These are phyloP conservation scores for Cutaneotrichosporon sp. DNA, from an alignment of 1,284 basidiomycete genomes.

Conservation along the genomic window DNA sequence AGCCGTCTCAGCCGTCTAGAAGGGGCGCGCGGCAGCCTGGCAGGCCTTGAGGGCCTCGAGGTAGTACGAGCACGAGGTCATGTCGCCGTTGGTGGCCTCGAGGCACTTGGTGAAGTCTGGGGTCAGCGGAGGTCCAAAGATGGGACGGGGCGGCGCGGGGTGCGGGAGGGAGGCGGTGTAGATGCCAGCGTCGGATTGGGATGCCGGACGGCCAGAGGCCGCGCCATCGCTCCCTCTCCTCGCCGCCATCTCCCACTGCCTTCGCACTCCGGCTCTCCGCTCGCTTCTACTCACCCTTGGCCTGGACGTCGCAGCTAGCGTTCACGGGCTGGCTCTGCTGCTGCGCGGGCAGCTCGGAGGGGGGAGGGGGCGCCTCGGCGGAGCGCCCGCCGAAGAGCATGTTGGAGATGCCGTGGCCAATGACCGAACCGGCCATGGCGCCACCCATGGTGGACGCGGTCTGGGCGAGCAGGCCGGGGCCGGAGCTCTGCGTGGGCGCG, in stretches of 20 bases:
- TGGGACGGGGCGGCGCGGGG: background rate
- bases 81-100: constrained; percentile 58
- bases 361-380: constrained; percentile 45
- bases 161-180: too few relatives aligned
- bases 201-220: background rate
- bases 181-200: too few relatives aligned
- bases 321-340: constrained; percentile 32
- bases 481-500: constrained; percentile 24
- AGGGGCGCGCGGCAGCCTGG: constrained; percentile 55
- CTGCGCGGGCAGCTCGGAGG: constrained; percentile 47
- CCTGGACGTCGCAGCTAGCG: constrained; percentile 58
- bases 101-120: constrained; percentile 59
- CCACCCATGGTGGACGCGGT: constrained; percentile 61
- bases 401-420: constrained; percentile 60
- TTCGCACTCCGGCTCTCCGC: background rate
- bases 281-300: constrained; percentile 55
- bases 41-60: constrained; percentile 58
- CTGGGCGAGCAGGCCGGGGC: constrained; percentile 50
- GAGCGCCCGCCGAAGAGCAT: constrained; percentile 59
- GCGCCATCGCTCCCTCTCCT: too few relatives aligned
- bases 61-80: constrained; percentile 61
- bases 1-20: constrained; percentile 33
- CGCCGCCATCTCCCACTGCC: too few relatives aligned
- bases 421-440: constrained; percentile 57
- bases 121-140: background rate